These are phyloP conservation scores for Tylopilus intermedius DNA, from an alignment of 768 basidiomycete genomes.

Conservation along the genomic window DNA sequence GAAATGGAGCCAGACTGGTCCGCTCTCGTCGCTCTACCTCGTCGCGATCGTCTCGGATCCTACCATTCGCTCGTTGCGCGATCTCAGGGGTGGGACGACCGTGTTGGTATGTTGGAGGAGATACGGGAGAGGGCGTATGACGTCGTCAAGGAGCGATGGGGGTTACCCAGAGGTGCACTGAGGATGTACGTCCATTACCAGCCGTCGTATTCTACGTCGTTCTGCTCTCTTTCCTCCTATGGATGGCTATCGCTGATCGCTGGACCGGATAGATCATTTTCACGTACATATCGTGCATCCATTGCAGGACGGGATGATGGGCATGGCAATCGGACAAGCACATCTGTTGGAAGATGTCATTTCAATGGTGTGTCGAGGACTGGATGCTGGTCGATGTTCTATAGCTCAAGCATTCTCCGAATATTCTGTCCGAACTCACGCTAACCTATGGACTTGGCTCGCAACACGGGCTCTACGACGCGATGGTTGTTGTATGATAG, in stretches of 20 bases:
- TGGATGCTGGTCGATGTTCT: neutral
- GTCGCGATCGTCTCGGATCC: conserved; percentile 66
- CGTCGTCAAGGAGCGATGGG: conserved; percentile 61
- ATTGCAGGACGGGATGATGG: conserved; percentile 50
- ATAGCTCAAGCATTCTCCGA: conserved; percentile 15
- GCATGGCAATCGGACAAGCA: conserved; percentile 85
- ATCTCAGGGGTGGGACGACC: conserved; percentile 51
- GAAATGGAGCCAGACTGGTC: conserved; percentile 89
- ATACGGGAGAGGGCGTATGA: conserved; percentile 55
- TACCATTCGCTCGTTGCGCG: conserved; percentile 67
- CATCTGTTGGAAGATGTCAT: conserved; percentile 92
- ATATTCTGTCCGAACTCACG: conserved; percentile 65
- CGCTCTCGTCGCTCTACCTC: conserved; percentile 69
- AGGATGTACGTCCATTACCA: conserved; percentile 92
- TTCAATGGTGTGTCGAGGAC: conserved; percentile 52
- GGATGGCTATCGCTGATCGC: neutral
- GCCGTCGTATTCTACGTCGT: conserved; percentile 80
- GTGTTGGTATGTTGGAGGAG: conserved; percentile 61
- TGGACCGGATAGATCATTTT: conserved; percentile 65
- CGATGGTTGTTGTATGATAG: conserved; percentile 33
- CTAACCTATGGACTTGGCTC: conserved; percentile 81
- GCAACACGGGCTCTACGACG: conserved; percentile 63
- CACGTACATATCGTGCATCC: conserved; percentile 90
- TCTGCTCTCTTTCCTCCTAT: neutral
- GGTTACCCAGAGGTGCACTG: conserved; percentile 54